A percentile compares a stretch with the other conserved stretches of the same genome.
Conservation (phyloP, 306 rosid species). For the Vicia faba region DNA sequence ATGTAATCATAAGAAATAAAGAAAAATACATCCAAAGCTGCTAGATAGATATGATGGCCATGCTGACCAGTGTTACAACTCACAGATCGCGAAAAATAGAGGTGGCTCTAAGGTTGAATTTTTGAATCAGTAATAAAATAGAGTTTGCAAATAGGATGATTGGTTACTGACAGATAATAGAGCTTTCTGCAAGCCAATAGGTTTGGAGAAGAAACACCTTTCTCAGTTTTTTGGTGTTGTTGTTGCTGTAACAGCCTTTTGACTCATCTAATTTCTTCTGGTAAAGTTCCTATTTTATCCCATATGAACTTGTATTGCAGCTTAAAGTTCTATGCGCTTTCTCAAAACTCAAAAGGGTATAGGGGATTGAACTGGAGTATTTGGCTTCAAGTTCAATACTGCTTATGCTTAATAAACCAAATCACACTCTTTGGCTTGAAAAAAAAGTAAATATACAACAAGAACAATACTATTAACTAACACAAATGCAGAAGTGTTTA, state of each 20-base stretch:
- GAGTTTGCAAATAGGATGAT: not conserved
- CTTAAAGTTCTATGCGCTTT: not conserved
- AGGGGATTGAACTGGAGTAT: not conserved
- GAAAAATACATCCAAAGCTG: too few species aligned
- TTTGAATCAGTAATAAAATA: not conserved
- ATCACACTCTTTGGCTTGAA: not conserved
- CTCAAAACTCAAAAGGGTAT: not conserved
- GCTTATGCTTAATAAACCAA: too few species aligned
- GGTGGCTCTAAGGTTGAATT: too few species aligned
- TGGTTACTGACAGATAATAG: not conserved
- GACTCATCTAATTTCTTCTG: not conserved
- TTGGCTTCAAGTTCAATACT: not conserved
- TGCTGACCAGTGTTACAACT: too few species aligned
- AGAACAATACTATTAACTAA: not conserved
- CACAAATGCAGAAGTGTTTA: constrained; percentile 19
- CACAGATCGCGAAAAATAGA: too few species aligned
- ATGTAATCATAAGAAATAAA: too few species aligned
- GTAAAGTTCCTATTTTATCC: not conserved
- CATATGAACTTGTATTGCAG: not conserved
- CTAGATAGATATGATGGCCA: too few species aligned
- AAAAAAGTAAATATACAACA: not conserved
- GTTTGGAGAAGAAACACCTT: not conserved
- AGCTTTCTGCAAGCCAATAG: not conserved
- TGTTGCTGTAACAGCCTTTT: not conserved
- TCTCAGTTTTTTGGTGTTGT: not conserved